Percentiles rank a stretch among this genome's conserved stretches.
Conservation (phyloP, 2,329 filamentous ascomycete species). For the Trichophyton rubrum region DNA sequence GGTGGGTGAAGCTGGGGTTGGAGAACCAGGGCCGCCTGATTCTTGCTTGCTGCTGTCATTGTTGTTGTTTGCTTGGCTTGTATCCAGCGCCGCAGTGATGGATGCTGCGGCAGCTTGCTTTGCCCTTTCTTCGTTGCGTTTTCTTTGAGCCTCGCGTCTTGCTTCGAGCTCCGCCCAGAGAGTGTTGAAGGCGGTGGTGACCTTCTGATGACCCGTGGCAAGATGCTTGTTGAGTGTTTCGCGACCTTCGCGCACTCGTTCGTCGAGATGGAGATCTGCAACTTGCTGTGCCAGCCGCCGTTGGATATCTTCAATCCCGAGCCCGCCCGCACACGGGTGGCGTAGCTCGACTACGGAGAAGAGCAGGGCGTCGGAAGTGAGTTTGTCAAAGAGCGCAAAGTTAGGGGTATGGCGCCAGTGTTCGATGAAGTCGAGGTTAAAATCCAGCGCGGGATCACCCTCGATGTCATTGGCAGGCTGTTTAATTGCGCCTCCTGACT, state of each 20-base stretch:
- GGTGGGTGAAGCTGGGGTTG: conserved; percentile 18
- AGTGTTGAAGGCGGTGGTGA: conserved; percentile 73
- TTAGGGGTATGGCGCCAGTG: conserved; percentile 82
- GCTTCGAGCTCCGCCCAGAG: conserved; percentile 84
- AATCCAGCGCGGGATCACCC: conserved; percentile 74
- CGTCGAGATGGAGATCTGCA: conserved; percentile 84
- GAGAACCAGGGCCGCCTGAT: conserved; percentile 7
- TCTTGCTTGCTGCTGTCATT: too few species aligned
- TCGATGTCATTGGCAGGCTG: conserved; percentile 45
- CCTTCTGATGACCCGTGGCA: conserved; percentile 77
- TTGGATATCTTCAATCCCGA: conserved; percentile 91
- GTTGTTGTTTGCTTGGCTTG: conserved; percentile 17
- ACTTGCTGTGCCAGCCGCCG: conserved; percentile 82
- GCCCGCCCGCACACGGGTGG: conserved; percentile 82
- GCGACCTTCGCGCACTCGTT: conserved; percentile 67
- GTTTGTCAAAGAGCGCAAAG: conserved; percentile 71
- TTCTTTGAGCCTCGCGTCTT: conserved; percentile 58
- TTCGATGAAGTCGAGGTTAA: conserved; percentile 72
- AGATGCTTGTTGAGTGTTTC: conserved; percentile 82
- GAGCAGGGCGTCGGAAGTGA: conserved; percentile 65
- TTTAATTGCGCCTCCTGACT: conserved; percentile 20
- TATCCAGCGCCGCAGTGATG: conserved; percentile 5
- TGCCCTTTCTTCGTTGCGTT: conserved; percentile 29
- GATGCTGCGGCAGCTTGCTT: conserved; percentile 12
- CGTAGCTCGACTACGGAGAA: conserved; percentile 90